A percentile compares a stretch with the other conserved stretches of the same genome.
Evolutionary conservation across 495 filamentous ascomycete species (phyloP).

Genomic region (Daldinia vernicosa): DNA sequence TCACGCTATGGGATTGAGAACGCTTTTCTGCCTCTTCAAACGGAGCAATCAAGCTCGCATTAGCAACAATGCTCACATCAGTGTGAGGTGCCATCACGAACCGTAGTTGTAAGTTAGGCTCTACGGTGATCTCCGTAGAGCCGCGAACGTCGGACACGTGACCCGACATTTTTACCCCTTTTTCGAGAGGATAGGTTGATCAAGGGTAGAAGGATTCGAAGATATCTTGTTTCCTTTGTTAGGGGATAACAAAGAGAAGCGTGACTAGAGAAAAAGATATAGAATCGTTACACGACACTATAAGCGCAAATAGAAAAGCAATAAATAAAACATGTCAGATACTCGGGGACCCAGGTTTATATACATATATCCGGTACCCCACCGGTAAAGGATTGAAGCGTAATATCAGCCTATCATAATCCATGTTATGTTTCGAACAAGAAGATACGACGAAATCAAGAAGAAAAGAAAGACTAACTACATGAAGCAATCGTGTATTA

Average conservation of each 20-base stretch:
- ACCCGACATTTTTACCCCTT: conserved; percentile 14
- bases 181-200: not conserved
- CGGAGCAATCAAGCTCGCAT: conserved; percentile 13
- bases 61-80: conserved; percentile 15
- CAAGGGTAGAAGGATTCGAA: not conserved
- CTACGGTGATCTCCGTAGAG: conserved; percentile 6
- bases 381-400: not conserved
- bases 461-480: not conserved
- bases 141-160: not conserved
- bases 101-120: conserved; percentile 8
- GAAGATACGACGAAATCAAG: not conserved
- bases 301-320: not conserved
- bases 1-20: conserved; percentile 5
- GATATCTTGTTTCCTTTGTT: not conserved
- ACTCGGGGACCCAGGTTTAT: not conserved
- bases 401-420: not conserved
- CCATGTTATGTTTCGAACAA: not conserved
- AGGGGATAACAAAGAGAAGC: not conserved
- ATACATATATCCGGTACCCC: not conserved
- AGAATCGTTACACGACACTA: not conserved
- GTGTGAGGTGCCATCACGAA: conserved; percentile 18
- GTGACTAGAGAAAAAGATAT: not conserved
- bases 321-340: not conserved
- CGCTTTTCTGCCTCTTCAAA: conserved; percentile 9
- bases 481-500: not conserved